Percentiles rank a stretch among this genome's conserved stretches.
These are phyloP conservation scores for Colletotrichum sp. DNA, from an alignment of 2,329 filamentous ascomycete species.

Conservation along the genomic window DNA sequence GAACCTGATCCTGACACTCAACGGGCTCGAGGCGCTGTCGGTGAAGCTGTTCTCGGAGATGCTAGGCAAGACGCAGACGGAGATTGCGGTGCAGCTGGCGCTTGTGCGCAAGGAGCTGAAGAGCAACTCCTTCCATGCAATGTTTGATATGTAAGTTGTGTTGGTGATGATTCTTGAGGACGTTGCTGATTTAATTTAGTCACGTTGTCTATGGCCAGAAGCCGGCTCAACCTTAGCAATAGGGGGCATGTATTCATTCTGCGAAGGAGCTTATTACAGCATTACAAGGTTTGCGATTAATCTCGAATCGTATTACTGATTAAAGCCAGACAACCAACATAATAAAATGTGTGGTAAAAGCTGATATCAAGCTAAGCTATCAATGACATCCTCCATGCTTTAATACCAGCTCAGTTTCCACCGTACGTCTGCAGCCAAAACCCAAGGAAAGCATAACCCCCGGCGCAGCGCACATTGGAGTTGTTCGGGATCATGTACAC, in stretches of 20 bases:
- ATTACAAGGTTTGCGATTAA: rapidly evolving
- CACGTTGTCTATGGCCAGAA: background rate
- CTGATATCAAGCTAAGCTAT: background rate
- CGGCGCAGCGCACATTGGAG: background rate
- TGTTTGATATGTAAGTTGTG: constrained; percentile 26
- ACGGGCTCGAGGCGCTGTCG: constrained; percentile 28
- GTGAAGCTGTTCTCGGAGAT: constrained; percentile 32
- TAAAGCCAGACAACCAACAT: rapidly evolving
- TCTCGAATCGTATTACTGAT: rapidly evolving
- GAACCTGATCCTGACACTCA: constrained; percentile 19
- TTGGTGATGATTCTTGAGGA: background rate
- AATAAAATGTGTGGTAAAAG: background rate
- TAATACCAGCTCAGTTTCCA: background rate
- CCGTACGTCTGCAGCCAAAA: background rate
- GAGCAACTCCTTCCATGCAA: constrained; percentile 28
- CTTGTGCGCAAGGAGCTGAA: constrained; percentile 32
- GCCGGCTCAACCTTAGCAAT: background rate
- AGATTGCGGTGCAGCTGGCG: constrained; percentile 31
- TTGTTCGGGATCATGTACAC: constrained; percentile 9
- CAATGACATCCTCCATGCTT: background rate
- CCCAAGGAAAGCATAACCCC: background rate
- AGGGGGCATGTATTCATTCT: background rate
- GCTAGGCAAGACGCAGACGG: constrained; percentile 28
- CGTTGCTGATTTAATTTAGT: background rate
- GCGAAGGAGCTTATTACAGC: rapidly evolving